phyloP scores from a whole-genome alignment of 148 eudicot genomes.

The Pouteria glomerata region DNA sequence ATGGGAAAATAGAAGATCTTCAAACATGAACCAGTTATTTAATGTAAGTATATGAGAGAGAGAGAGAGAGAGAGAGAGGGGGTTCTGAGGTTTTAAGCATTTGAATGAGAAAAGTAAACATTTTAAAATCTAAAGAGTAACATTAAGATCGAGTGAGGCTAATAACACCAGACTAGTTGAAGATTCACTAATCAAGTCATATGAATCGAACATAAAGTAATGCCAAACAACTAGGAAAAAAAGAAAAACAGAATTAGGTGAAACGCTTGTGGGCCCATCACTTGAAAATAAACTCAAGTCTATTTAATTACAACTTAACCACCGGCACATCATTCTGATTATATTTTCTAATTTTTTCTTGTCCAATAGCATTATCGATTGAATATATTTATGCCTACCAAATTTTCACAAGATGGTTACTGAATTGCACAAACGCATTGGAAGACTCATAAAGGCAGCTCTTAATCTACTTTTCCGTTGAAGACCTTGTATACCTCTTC shows the following conservation, averaged over 20 bases:
- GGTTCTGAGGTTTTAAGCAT: too few relatives aligned
- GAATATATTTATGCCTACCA: not conserved
- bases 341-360: too few relatives aligned
- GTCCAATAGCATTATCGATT: too few relatives aligned
- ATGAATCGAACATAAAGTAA: not conserved
- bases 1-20: not conserved
- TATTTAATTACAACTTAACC: too few relatives aligned
- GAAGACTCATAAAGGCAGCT: not conserved
- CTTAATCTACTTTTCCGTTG: not conserved
- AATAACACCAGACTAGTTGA: not conserved
- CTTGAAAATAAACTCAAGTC: too few relatives aligned
- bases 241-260: too few relatives aligned
- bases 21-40: not conserved
- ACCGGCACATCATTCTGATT: too few relatives aligned
- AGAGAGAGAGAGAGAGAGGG: too few relatives aligned
- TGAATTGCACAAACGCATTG: not conserved
- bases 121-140: not conserved
- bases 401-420: not conserved
- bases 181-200: not conserved
- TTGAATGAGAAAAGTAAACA: not conserved
- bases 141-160: not conserved
- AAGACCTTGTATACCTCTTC: not conserved
- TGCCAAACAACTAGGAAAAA: too few relatives aligned
- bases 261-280: too few relatives aligned
- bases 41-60: too few relatives aligned